Conservation (phyloP, 2,329 filamentous ascomycete species). For the Colletotrichum sp. region DNA sequence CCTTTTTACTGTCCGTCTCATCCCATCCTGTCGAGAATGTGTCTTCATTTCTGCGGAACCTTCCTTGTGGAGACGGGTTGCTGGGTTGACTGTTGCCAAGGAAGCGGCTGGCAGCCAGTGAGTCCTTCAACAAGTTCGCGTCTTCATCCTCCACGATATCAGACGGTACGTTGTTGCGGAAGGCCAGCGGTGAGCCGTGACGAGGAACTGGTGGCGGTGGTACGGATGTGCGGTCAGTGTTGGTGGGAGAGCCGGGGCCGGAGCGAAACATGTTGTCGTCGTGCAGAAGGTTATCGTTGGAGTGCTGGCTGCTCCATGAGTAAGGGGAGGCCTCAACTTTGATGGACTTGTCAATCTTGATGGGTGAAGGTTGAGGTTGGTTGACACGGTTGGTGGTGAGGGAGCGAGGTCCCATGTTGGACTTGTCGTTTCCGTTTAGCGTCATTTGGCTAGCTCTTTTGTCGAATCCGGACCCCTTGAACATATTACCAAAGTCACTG, state of each 20-base stretch:
- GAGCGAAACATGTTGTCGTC: conserved; percentile 47
- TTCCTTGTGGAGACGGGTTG: conserved; percentile 23
- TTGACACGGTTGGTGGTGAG: conserved; percentile 50
- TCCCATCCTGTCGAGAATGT: conserved; percentile 34
- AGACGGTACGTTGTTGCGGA: conserved; percentile 36
- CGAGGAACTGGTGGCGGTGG: conserved; percentile 45
- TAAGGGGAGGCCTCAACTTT: conserved; percentile 50
- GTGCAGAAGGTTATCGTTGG: conserved; percentile 52
- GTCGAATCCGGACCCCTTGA: conserved; percentile 51
- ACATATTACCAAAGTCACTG: conserved; percentile 63
- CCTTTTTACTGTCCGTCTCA: conserved; percentile 27
- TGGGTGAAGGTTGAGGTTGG: conserved; percentile 48
- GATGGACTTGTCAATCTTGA: conserved; percentile 50
- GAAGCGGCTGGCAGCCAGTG: conserved; percentile 53
- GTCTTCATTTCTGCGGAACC: conserved; percentile 47
- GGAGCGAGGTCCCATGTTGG: conserved; percentile 40
- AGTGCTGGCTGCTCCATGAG: conserved; percentile 58
- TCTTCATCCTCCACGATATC: conserved; percentile 57
- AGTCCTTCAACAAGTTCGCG: conserved; percentile 56
- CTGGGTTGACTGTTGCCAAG: conserved; percentile 30
- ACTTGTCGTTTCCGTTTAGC: conserved; percentile 40
- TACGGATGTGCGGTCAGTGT: conserved; percentile 35
- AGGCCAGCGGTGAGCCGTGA: conserved; percentile 35
- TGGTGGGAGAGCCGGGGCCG: conserved; percentile 32
- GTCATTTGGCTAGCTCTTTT: conserved; percentile 59